Conservation (phyloP, 202 grass and related monocot species). For the Brachypodium distachyon region DNA sequence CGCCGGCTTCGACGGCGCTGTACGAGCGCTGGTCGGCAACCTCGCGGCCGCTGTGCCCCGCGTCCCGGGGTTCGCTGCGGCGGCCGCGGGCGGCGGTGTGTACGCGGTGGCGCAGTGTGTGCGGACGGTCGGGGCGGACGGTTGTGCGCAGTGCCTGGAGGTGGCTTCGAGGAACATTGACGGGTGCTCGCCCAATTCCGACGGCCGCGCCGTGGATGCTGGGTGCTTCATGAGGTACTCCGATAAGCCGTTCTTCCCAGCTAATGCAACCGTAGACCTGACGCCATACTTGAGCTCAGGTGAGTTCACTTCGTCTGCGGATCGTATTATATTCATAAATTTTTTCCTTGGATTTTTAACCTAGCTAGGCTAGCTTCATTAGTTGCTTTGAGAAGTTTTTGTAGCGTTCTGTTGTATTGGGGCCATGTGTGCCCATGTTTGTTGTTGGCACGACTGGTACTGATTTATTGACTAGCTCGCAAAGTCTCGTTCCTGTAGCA, state of each 20-base stretch:
- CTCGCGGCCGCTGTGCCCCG: slow-evolving; percentile 39
- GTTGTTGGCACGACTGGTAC: not conserved
- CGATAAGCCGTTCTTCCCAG: slow-evolving; percentile 45
- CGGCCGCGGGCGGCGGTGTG: slow-evolving; percentile 32
- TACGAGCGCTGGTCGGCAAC: slow-evolving; percentile 31
- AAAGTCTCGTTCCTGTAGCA: not conserved
- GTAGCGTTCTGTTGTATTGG: not conserved
- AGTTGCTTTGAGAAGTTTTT: not conserved
- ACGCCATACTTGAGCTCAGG: slow-evolving; percentile 50
- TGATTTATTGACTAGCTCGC: not conserved
- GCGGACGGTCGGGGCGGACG: slow-evolving; percentile 36
- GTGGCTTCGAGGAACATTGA: slow-evolving; percentile 51
- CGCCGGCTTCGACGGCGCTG: slow-evolving; percentile 19
- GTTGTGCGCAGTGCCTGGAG: slow-evolving; percentile 49
- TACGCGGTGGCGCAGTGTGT: slow-evolving; percentile 69
- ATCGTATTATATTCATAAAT: not conserved
- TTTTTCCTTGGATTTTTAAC: not conserved
- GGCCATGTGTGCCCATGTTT: not conserved
- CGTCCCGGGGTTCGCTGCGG: slow-evolving; percentile 25
- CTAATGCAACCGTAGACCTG: slow-evolving; percentile 58
- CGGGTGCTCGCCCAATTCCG: slow-evolving; percentile 40
- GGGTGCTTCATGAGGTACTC: slow-evolving; percentile 88
- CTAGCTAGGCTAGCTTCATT: not conserved
- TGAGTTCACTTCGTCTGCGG: slow-evolving; percentile 16
- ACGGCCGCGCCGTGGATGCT: slow-evolving; percentile 57